Base-by-base conservation (phyloP, 345 rosid genomes). In the Aquilaria yunnanensis region DNA sequence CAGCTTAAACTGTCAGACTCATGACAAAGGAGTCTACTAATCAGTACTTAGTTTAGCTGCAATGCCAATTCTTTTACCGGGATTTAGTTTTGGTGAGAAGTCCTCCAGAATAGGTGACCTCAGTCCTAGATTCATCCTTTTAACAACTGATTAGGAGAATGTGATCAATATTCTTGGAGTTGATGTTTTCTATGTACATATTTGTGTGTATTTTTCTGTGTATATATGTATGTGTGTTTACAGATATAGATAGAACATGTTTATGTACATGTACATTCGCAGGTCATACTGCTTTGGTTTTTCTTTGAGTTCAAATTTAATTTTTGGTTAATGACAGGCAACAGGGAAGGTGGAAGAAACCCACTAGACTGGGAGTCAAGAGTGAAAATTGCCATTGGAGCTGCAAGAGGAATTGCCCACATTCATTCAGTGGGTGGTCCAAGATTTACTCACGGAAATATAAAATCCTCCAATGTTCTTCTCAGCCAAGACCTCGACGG, bases 401-500 rank as follows among this genome's bases (percentile, higher is more conserved):
- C 80, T 33, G 96, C 96, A 0, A 78, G 80, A 58, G 91, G 93
- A 63, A 66, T 92, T n/a, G 82, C 90, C 30, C 89, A 89, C 69
- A 70, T 92, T 41, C 98, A 89, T 52, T 78, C 81, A 16, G 69
- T 70, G 32, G 85, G 92, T 54, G 94, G 94, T 67, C 77, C 90
- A 29, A 88, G 84, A 68, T 85, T 88, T 51, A 74, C 72, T 73
- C 97, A 89, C 72, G 96, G 98, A 54, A 92, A 92, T 59, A 74
- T 92, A 58, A 89, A 89, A 74, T 80, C 98, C 32, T 87, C 93
- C 66, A 89, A 89, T 65, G 81, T 89, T 70, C 88, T 92, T 14
- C 75, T 92, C 64, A 78, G 64, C 60, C 83, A 74, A 67, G 88
- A 87, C 41, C 67, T 34, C 2, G 85, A 82, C 5, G 89, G 74